Percentiles rank a stretch among this genome's conserved stretches.
Evolutionary conservation across 202 grass and related monocot genomes (phyloP).

Genomic region (Miscanthus sacchariflorus): DNA sequence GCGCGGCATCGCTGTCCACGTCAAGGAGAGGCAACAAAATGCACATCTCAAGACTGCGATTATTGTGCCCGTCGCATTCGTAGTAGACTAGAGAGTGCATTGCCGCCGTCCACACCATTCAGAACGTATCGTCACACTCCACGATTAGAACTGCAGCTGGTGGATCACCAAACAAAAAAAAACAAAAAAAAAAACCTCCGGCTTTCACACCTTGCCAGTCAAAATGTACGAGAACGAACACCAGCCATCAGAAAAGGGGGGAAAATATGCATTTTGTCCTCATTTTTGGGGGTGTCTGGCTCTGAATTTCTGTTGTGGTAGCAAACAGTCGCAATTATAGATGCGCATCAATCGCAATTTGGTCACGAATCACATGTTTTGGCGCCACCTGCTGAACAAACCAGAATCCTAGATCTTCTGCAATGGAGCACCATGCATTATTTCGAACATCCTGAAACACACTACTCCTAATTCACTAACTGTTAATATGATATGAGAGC

Average conservation of each 20-base stretch:
- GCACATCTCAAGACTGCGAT: background rate
- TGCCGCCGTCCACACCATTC: slow-evolving; percentile 32
- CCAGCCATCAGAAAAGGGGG: slow-evolving; percentile 4
- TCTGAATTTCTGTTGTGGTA: slow-evolving; percentile 8
- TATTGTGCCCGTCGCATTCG: slow-evolving; percentile 1
- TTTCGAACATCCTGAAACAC: slow-evolving; percentile 8
- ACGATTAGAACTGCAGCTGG: slow-evolving; percentile 32
- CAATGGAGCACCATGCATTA: slow-evolving; percentile 27
- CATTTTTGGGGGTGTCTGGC: slow-evolving; percentile 23
- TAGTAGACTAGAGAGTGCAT: slow-evolving; percentile 4
- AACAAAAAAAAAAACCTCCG: background rate
- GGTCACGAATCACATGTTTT: slow-evolving; percentile 10
- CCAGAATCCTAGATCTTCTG: background rate
- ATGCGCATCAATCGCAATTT: slow-evolving; percentile 39
- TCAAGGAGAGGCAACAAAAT: background rate
- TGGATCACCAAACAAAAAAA: slow-evolving; percentile 12
- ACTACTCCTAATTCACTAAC: background rate
- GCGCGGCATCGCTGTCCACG: slow-evolving; percentile 56
- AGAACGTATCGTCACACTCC: slow-evolving; percentile 44
- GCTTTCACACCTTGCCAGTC: slow-evolving; percentile 37
- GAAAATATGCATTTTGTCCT: slow-evolving; percentile 40
- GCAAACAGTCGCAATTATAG: slow-evolving; percentile 8
- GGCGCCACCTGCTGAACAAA: background rate
- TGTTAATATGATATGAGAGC: background rate
- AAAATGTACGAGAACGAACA: slow-evolving; percentile 40